phyloP scores from a whole-genome alignment of 2,329 filamentous ascomycete species.

The Aspergillus aculeatinus region DNA sequence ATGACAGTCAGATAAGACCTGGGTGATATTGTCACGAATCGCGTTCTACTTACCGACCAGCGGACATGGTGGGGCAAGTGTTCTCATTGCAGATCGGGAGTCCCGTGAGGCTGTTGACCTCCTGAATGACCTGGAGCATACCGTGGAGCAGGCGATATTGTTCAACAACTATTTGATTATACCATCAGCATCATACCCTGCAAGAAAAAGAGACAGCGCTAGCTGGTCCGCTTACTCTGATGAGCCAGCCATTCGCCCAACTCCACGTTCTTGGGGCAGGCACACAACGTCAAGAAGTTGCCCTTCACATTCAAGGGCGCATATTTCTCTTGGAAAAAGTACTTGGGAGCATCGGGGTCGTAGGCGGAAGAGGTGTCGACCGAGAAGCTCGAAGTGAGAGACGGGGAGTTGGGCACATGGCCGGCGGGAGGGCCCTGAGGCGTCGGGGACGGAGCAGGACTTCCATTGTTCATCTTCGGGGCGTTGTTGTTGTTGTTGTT shows the following conservation, averaged over 20 bases:
- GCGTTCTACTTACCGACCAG: constrained; percentile 70
- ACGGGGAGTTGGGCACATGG: constrained; percentile 41
- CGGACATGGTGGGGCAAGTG: constrained; percentile 88
- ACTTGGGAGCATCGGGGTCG: constrained; percentile 47
- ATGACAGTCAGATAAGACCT: constrained; percentile 16
- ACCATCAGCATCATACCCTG: not conserved
- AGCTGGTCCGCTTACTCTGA: constrained; percentile 63
- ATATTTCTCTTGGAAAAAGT: constrained; percentile 54
- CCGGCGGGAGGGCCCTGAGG: constrained; percentile 30
- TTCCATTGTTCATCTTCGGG: constrained; percentile 41
- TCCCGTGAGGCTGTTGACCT: constrained; percentile 74
- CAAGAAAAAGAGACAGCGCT: not conserved
- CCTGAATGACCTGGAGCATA: constrained; percentile 84
- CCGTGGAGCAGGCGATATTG: constrained; percentile 87
- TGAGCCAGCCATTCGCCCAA: constrained; percentile 95
- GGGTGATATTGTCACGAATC: not conserved
- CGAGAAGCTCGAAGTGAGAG: constrained; percentile 37
- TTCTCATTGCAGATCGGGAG: constrained; percentile 78
- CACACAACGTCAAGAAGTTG: constrained; percentile 94
- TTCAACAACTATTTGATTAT: constrained; percentile 68
- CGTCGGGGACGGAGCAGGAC: constrained; percentile 30
- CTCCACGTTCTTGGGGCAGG: constrained; percentile 88
- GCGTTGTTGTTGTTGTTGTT: constrained; percentile 40
- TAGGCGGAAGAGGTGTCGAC: constrained; percentile 39
- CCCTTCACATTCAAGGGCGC: constrained; percentile 90